Conservation (phyloP, 2,329 filamentous ascomycete genomes). For the Ophiocordyceps polyrhachis-furcata region DNA sequence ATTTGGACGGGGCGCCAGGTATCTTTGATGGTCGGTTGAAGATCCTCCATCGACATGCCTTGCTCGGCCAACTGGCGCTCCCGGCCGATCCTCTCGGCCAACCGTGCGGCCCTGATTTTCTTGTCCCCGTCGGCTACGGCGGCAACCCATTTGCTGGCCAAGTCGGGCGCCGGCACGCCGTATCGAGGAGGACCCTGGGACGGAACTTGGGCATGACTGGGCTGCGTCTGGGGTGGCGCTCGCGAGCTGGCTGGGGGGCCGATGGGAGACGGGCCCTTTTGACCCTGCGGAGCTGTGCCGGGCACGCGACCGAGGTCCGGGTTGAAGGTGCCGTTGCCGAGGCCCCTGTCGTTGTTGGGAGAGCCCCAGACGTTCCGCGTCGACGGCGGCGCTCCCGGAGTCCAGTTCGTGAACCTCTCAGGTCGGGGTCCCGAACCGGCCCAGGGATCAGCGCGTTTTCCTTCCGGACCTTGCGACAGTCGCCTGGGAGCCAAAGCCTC, state of each 20-base stretch:
- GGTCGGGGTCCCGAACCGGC: constrained; percentile 18
- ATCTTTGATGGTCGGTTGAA: constrained; percentile 30
- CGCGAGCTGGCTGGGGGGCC: constrained; percentile 15
- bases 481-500: constrained; percentile 8
- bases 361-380: constrained; percentile 56
- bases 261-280: constrained; percentile 26
- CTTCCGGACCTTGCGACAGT: constrained; percentile 14
- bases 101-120: constrained; percentile 19
- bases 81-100: constrained; percentile 20
- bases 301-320: constrained; percentile 35
- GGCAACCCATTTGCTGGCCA: constrained; percentile 23
- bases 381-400: constrained; percentile 20
- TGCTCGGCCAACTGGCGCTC: constrained; percentile 25
- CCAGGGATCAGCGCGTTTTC: constrained; percentile 18
- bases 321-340: constrained; percentile 64
- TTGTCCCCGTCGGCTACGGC: constrained; percentile 28
- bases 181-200: constrained; percentile 12
- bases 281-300: constrained; percentile 17
- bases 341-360: constrained; percentile 48
- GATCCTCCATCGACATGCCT: constrained; percentile 23
- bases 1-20: constrained; percentile 30
- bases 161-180: constrained; percentile 10
- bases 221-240: constrained; percentile 9
- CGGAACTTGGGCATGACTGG: constrained; percentile 8
- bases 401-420: constrained; percentile 34